Percentiles rank a stretch among this genome's conserved stretches.
Conservation (phyloP, 1,284 basidiomycete species). For the Irpex sp. region DNA sequence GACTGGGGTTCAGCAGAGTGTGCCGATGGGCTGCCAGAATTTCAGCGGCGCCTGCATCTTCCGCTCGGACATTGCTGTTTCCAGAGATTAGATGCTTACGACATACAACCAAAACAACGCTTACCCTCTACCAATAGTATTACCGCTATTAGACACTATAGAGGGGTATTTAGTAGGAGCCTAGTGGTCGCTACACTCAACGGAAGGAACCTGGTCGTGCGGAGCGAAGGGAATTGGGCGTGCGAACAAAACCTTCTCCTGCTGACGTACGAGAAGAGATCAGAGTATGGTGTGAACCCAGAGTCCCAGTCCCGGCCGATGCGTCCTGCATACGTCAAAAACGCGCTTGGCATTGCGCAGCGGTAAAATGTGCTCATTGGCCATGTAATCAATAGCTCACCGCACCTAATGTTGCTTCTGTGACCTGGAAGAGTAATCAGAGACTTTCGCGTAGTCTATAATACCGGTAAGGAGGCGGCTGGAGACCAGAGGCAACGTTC, state of each 20-base stretch:
- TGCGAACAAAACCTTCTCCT: not conserved
- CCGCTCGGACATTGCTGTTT: not conserved
- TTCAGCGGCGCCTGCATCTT: not conserved
- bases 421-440: too few relatives aligned
- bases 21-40: not conserved
- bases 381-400: not conserved
- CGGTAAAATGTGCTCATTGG: not conserved
- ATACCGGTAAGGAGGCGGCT: not conserved
- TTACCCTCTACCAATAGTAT: not conserved
- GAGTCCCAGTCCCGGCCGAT: not conserved
- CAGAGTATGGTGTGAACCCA: not conserved
- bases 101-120: not conserved
- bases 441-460: not conserved
- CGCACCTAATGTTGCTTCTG: too few relatives aligned
- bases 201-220: not conserved
- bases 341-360: not conserved
- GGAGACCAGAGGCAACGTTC: not conserved
- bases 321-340: not conserved
- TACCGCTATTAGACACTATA: not conserved
- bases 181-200: not conserved
- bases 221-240: not conserved
- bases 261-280: not conserved
- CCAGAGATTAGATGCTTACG: not conserved
- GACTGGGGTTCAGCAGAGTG: not conserved
- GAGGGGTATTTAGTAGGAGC: not conserved